Base-by-base conservation (phyloP, 2,329 filamentous ascomycete genomes). In the Verticillium tricorpus region DNA sequence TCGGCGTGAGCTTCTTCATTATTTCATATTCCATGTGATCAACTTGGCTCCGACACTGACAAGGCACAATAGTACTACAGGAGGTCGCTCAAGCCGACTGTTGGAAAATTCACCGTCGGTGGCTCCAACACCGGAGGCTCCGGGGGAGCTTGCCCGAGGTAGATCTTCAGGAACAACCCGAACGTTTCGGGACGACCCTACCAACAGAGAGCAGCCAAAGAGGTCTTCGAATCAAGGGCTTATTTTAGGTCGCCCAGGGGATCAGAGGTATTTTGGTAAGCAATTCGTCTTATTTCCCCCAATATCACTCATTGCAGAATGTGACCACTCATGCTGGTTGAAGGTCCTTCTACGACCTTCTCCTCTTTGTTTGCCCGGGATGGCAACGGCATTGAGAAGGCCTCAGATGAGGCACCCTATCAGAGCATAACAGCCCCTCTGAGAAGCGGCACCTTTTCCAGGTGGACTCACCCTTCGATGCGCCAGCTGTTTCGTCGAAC, bases 381-480 rank as follows among this genome's bases (percentile, higher is more conserved):
- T n/a, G n/a, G 40, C 15, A 19, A 50, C n/a, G 22, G 22, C 1
- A 3, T 22, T 5, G 40, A 50, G 5, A 50, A n/a, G 40, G 1
- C 17, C 11, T n/a, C 40, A 50, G n/a, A 50, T 17, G 40, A 17
- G n/a, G 19, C 40, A 22, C 2, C n/a, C 12, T 22, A 19, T 12
- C 15, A 19, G 12, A 50, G n/a, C n/a, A 50, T 50, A 7, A 50
- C 40, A 1, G 40, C 40, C 9, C 19, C 40, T 37, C 39, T 57
- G 37, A 2, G 22, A 32, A 7, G 39, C 37, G 2, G 61, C 31
- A 4, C 54, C 57, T 9, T 62, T 39, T 62, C 61, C 37, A 39
- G 56, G 0, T 62, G 61, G 61, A 59, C 35, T 2, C 61, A 62
- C 7, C 54, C 54, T 25, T 35, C 22, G 17, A 1, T 62, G 14